These are phyloP conservation scores for Pseudognaphalium luteoalbum DNA, from an alignment of 129 eudicot species.

Conservation along the genomic window DNA sequence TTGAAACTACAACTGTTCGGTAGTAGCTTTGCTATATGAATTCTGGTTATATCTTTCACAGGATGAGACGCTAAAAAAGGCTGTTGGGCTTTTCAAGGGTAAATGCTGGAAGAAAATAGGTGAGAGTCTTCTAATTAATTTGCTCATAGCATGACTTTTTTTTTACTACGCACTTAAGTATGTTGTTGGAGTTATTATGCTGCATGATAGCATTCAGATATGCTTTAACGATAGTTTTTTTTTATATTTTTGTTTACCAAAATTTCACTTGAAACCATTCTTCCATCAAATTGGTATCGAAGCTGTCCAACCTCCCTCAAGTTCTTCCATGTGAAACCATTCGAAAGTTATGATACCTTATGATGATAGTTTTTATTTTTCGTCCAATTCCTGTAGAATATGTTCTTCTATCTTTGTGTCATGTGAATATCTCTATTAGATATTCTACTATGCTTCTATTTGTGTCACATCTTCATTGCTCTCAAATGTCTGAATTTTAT, in stretches of 20 bases:
- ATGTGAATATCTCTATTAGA: background rate
- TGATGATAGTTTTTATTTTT: background rate
- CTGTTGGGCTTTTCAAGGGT: conserved; percentile 72
- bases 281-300: background rate
- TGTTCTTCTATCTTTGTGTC: background rate
- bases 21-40: conserved; percentile 18
- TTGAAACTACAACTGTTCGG: conserved; percentile 5
- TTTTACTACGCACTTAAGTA: background rate
- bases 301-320: background rate
- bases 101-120: conserved; percentile 99
- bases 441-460: background rate
- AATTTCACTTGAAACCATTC: background rate
- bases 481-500: background rate
- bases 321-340: background rate
- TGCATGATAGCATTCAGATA: conserved; percentile 6
- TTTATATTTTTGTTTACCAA: too few relatives aligned
- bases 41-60: conserved; percentile 29
- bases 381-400: background rate
- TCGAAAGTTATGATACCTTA: background rate
- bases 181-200: conserved; percentile 8
- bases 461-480: background rate
- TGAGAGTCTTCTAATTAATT: conserved; percentile 25
- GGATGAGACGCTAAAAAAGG: conserved; percentile 85
- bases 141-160: conserved; percentile 18
- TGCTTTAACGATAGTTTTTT: too few relatives aligned